Evolutionary conservation across 2,329 filamentous ascomycete genomes (phyloP), one percentile per base, ranked within the genome.

Genomic region (Neoarthrinium moseri): DNA sequence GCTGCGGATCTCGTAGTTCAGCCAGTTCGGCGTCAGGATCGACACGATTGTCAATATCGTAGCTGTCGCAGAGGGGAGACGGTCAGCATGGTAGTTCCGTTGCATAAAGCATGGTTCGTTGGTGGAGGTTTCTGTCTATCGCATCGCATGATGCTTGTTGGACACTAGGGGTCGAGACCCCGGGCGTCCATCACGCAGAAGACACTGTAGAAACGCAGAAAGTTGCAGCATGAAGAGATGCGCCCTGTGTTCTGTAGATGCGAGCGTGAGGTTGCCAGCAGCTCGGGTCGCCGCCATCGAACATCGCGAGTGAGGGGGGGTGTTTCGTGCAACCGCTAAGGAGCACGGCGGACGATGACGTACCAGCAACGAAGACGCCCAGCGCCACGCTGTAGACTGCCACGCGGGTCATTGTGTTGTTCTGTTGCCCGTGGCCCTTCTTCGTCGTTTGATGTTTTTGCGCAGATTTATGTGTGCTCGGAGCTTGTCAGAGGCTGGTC

Each of bases 21-120:
- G 71, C 88, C 89, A 94, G 65, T 81, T 73, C 13, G 88, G 86
- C 37, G 86, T 74, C 49, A 81, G 69, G 55, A 89, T 86, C 45
- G 86, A 80, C 32, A 80, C 74, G 43, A 91, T 72, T 20, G 86
- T 88, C 76, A 91, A 81, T 50, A 77, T 77, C 23, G 84, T 87
- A 47, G 85, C 87, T 89, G 61, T 42, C 39, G 30, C 22, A 44
- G 40, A 41, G 37, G 43, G 22, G 10, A 24, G 21, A 38, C 26
- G 35, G 23, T 22, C 23, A 22, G 7, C 7, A 38, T 24, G 22
- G 20, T 23, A 21, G n/a, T n/a, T n/a, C 22, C 17, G 10, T 12
- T 34, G 13, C 13, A 35, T 22, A 35, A 11, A 18, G 33, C 33
- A 20, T 20, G 18, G 18, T 20, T n/a, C n/a, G n/a, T n/a, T n/a